Evolutionary conservation across 768 basidiomycete species (phyloP).

Genomic region (Naganishia vishniacii): DNA sequence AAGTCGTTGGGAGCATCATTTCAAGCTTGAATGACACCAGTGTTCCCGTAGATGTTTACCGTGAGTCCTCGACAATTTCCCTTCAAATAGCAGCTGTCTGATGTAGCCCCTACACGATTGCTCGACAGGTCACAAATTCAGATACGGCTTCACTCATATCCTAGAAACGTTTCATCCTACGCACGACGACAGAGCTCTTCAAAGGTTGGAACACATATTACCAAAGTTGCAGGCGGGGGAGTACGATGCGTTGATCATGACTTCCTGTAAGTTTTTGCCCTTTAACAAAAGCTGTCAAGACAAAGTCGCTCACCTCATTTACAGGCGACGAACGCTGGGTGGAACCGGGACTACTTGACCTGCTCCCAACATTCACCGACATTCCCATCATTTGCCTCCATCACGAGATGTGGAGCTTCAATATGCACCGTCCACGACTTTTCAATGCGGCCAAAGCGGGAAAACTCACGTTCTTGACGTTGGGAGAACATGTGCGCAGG

Average conservation of each 20-base stretch:
- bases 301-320: not conserved
- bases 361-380: not conserved
- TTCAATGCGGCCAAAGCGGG: not conserved
- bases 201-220: not conserved
- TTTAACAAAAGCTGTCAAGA: not conserved
- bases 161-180: conserved; percentile 11
- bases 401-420: conserved; percentile 9
- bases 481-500: conserved; percentile 3
- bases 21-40: conserved; percentile 10
- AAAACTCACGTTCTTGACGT: conserved; percentile 9
- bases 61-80: not conserved
- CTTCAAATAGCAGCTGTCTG: no score
- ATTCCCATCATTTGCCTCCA: conserved; percentile 17
- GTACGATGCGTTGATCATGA: conserved; percentile 18
- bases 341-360: not conserved
- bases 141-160: conserved; percentile 11
- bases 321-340: conserved; percentile 19
- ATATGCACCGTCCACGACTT: not conserved
- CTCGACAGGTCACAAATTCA: not conserved
- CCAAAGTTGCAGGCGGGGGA: conserved; percentile 1
- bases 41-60: not conserved
- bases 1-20: conserved; percentile 6
- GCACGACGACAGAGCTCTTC: not conserved
- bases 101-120: not conserved
- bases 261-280: conserved; percentile 6